Base-by-base conservation (phyloP, 1,284 basidiomycete genomes). In the Ceratobasidium sp. region DNA sequence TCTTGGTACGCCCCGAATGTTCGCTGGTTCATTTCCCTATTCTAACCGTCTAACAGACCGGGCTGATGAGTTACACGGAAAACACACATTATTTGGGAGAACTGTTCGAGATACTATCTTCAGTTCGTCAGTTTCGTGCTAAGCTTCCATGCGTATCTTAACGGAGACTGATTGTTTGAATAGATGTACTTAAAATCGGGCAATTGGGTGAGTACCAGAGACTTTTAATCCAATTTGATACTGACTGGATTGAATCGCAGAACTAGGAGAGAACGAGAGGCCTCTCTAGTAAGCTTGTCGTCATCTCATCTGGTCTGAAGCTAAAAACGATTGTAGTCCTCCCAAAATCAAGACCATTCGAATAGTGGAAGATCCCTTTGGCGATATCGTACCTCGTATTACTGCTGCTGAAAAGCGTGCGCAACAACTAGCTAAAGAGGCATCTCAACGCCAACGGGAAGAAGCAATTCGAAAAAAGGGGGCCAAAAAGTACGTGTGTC, bases 301-400 rank as follows among this genome's bases (percentile, higher is more conserved):
- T 26, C n/a, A 38, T 20, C 20, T 10, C 40, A 28, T 3, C 70
- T 44, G 59, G 12, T 48, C 50, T 64, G 9, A 67, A 23, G 13
- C 42, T 77, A 56, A 17, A 26, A 28, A 42, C 66, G 68, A 77
- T 71, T 40, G 48, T 54, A 96, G 94, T 80, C 96, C 97, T 0
- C 96, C 96, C 0, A 96, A 94, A 83, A 95, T 99, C 83, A 92
- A 92, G 80, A 90, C 89, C 0, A 88, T 97, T 52, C 90, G 92
- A 20, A 94, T 98, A 75, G 83, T 96, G 17, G 95, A 98, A 77
- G 97, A 98, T 83, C 97, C 97, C 0, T 99, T 98, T 83, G 90
- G 92, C 66, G 96, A 99, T 83, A 97, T 99, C 80, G 89, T 96
- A 40, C 97, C 97, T 0, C 92, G 97, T n/a, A 98, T 98, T 80